Conservation (phyloP, 179 eudicot species). For the Sideroxylon spinosum region DNA sequence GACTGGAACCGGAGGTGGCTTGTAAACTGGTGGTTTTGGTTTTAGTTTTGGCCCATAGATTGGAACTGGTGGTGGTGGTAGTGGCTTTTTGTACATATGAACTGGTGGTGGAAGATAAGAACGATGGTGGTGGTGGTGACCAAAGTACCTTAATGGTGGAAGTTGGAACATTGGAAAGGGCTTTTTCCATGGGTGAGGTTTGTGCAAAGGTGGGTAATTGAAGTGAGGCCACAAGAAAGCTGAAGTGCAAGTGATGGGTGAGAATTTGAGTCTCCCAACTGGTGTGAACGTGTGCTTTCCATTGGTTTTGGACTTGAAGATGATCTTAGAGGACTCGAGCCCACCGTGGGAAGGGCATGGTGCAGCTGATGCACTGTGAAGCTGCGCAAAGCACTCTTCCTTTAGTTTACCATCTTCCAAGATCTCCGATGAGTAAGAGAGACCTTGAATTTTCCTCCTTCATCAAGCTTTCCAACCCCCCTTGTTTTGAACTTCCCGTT, state of each 20-base stretch:
- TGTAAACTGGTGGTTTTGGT: no score
- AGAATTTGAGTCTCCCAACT: slow-evolving; percentile 45
- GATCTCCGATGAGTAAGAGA: slow-evolving; percentile 36
- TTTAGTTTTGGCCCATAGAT: no score
- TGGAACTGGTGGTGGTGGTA: not conserved
- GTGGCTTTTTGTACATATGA: not conserved
- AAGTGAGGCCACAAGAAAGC: slow-evolving; percentile 62
- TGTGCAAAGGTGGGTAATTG: slow-evolving; percentile 21
- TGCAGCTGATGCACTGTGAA: slow-evolving; percentile 52
- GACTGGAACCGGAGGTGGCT: not conserved
- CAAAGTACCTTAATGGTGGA: not conserved
- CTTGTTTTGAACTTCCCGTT: slow-evolving; percentile 40
- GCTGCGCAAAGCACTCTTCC: slow-evolving; percentile 68
- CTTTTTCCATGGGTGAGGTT: slow-evolving; percentile 11
- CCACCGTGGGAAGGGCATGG: slow-evolving; percentile 49
- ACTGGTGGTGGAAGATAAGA: not conserved
- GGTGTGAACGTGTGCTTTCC: slow-evolving; percentile 39
- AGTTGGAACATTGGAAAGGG: slow-evolving; percentile 14
- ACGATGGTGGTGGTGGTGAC: not conserved
- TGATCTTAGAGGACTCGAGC: slow-evolving; percentile 36
- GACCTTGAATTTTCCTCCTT: slow-evolving; percentile 52
- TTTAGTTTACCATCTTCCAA: slow-evolving; percentile 36
- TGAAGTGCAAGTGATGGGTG: slow-evolving; percentile 58
- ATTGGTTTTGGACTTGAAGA: slow-evolving; percentile 30
- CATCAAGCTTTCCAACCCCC: slow-evolving; percentile 51